Percentiles rank a stretch among this genome's conserved stretches.
phyloP scores from a whole-genome alignment of 2,329 filamentous ascomycete species.

The Fusarium ramigenum region DNA sequence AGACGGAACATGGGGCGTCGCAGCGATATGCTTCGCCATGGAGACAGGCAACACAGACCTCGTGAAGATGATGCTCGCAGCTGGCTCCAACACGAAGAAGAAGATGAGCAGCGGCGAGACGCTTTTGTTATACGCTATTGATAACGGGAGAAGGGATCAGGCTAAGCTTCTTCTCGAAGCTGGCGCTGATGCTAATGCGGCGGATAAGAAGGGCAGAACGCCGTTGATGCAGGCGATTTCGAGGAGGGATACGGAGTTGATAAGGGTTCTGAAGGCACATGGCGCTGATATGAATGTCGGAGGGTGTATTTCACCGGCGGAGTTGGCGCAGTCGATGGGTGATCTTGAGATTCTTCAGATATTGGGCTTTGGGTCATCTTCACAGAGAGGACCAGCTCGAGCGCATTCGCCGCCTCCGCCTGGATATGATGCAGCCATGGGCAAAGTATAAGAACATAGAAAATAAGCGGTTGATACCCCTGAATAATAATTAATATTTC shows the following conservation, averaged over 20 bases:
- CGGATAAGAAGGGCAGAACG: slow-evolving; percentile 45
- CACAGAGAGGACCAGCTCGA: slow-evolving; percentile 1
- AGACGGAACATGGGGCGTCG: slow-evolving; percentile 34
- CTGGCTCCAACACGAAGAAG: slow-evolving; percentile 42
- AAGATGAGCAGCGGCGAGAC: slow-evolving; percentile 46
- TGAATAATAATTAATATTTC: slow-evolving; percentile 12
- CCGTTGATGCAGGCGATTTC: slow-evolving; percentile 47
- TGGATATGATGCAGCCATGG: slow-evolving; percentile 29
- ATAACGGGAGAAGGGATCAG: slow-evolving; percentile 36
- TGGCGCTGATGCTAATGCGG: slow-evolving; percentile 47
- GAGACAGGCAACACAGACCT: slow-evolving; percentile 40
- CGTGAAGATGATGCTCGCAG: slow-evolving; percentile 41
- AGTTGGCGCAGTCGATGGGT: slow-evolving; percentile 39
- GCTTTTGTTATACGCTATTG: slow-evolving; percentile 45
- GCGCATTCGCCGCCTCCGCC: slow-evolving; percentile 38
- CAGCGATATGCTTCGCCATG: slow-evolving; percentile 41
- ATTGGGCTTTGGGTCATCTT: slow-evolving; percentile 31
- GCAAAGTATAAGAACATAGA: slow-evolving; percentile 11
- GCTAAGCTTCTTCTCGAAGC: slow-evolving; percentile 43
- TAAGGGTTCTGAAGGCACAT: slow-evolving; percentile 42
- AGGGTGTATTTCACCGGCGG: slow-evolving; percentile 32
- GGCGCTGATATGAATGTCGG: slow-evolving; percentile 40
- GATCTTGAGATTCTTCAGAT: slow-evolving; percentile 41
- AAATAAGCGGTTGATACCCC: slow-evolving; percentile 10
- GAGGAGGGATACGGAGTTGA: slow-evolving; percentile 41